Conservation (phyloP, 1,139 yeast species). For the Candida neerlandica region DNA sequence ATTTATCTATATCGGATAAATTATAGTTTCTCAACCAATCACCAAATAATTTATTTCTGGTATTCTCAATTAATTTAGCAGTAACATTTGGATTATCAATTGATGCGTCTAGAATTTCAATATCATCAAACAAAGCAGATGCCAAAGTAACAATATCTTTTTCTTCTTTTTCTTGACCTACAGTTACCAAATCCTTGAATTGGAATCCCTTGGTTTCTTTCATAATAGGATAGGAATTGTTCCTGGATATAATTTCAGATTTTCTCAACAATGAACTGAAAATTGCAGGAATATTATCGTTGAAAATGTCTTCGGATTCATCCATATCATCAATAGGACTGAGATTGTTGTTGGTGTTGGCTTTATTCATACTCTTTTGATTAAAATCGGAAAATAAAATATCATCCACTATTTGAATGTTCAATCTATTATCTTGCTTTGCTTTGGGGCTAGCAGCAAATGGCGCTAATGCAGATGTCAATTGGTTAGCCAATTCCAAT, state of each 20-base stretch:
- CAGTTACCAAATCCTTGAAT: slow-evolving; percentile 11
- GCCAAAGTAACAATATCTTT: slow-evolving; percentile 15
- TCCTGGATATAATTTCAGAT: slow-evolving; percentile 23
- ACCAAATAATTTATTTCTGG: slow-evolving; percentile 36
- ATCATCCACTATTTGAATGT: slow-evolving; percentile 45
- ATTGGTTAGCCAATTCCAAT: slow-evolving; percentile 55
- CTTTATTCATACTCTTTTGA: slow-evolving; percentile 25
- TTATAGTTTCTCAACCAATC: slow-evolving; percentile 37
- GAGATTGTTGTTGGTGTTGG: slow-evolving; percentile 26
- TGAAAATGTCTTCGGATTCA: slow-evolving; percentile 19
- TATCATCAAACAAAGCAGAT: slow-evolving; percentile 26
- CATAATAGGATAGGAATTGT: slow-evolving; percentile 32
- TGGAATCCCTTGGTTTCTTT: slow-evolving; percentile 19
- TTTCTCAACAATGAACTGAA: slow-evolving; percentile 24
- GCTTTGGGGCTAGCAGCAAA: slow-evolving; percentile 19
- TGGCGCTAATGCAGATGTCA: slow-evolving; percentile 51
- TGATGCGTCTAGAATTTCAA: neutral
- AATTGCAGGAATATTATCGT: slow-evolving; percentile 23
- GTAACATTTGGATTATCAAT: slow-evolving; percentile 1
- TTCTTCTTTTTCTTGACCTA: slow-evolving; percentile 11
- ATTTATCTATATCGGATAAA: slow-evolving; percentile 18
- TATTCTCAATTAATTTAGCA: slow-evolving; percentile 5
- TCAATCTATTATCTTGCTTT: slow-evolving; percentile 21
- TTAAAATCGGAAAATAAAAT: slow-evolving; percentile 57
- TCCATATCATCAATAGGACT: slow-evolving; percentile 19